Base-by-base conservation (phyloP, 176 grass and related monocot species). In the Musa acuminata region DNA sequence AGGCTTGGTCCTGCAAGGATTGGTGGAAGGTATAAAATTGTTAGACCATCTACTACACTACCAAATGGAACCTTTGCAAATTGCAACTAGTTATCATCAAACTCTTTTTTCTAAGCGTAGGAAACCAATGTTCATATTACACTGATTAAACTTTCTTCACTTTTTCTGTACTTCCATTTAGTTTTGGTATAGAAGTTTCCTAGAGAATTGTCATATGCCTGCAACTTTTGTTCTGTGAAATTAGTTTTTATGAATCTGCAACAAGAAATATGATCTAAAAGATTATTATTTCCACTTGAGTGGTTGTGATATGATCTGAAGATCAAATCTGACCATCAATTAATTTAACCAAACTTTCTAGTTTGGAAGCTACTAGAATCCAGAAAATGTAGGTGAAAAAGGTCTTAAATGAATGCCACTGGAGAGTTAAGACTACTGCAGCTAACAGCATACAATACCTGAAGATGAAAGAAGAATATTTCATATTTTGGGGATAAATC, bases 1-100 rank as follows among this genome's bases (percentile, higher is more conserved):
- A 99, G 89, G 57, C 13, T 99, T 63, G 90, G 80, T 53, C 88
- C 86, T 49, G 82, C 95, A 35, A 99, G 82, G 80, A 89, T 91
- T 83, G 82, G 88, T 82, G 95, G 95, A 87, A 94, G 95, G 95
- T 99, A 80, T 26, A 73, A 53, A 19, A 71, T 17, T 43, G 49
- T 62, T 22, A 13, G 21, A 51, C 6, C 58, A 49, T 60, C 13
- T 4, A 26, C 17, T 70, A 54, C 7, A 23, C 20, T 19, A 29
- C 23, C 2, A 57, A 6, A 48, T 77, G 59, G 35, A 21, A 77
- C 49, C 49, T 77, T 24, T 24, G 1, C 59, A 66, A 70, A 70
- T 65, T 13, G 2, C 23, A n/a, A 60, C 11, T 26, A 13, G 4
- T 26, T 65, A n/a, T 29, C 22, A 13, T 29, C 8, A 3, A 12